phyloP scores from a whole-genome alignment of 805 yeast genomes.

The Wickerhamiella azymoides region DNA sequence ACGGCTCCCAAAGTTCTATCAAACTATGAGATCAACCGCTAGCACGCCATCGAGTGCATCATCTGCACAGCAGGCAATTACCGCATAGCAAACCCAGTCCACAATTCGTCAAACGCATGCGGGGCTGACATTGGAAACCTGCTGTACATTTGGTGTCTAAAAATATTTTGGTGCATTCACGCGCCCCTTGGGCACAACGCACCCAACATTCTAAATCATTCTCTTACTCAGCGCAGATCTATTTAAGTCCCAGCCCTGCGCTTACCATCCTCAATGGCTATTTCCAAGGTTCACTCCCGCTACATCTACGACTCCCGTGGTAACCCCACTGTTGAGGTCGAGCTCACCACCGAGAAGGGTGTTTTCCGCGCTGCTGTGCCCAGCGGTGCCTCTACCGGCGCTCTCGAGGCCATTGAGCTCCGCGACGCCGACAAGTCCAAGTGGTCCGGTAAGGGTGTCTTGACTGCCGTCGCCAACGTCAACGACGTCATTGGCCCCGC shows the following conservation, averaged over 20 bases:
- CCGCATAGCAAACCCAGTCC: too few relatives aligned
- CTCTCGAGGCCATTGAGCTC: slow-evolving; percentile 95
- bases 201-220: not conserved
- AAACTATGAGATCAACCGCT: not conserved
- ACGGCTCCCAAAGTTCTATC: too few relatives aligned
- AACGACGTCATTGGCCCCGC: slow-evolving; percentile 94
- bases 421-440: slow-evolving; percentile 96
- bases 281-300: slow-evolving; percentile 81
- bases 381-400: slow-evolving; percentile 99
- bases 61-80: too few relatives aligned
- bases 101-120: too few relatives aligned
- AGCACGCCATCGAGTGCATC: not conserved
- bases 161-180: not conserved
- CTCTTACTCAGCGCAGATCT: not conserved
- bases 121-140: too few relatives aligned
- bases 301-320: slow-evolving; percentile 99
- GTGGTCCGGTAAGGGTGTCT: slow-evolving; percentile 98
- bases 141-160: not conserved
- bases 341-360: slow-evolving; percentile 84
- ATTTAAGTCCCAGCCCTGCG: not conserved
- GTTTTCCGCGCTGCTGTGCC: slow-evolving; percentile 95
- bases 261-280: slow-evolving; percentile 42
- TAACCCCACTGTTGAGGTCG: slow-evolving; percentile 99
- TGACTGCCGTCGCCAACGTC: slow-evolving; percentile 93
- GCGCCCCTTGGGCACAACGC: not conserved